phyloP scores from a whole-genome alignment of 495 filamentous ascomycete genomes.

The Penicillium herquei region DNA sequence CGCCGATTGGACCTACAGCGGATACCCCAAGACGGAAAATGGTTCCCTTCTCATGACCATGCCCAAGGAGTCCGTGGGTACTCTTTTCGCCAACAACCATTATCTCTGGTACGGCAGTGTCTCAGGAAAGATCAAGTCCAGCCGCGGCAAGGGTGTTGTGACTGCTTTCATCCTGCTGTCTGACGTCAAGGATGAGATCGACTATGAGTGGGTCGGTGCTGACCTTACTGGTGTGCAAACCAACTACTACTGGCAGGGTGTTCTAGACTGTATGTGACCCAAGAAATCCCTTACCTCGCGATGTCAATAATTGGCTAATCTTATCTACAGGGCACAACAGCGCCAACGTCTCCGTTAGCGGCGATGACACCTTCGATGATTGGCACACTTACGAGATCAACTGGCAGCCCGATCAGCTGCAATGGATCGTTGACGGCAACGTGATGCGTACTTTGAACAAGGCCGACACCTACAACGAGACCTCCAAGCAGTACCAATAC shows the following conservation, averaged over 20 bases:
- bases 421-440: conserved; percentile 81
- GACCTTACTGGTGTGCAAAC: conserved; percentile 78
- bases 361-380: conserved; percentile 68
- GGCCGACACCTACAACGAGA: conserved; percentile 79
- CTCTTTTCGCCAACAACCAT: conserved; percentile 80
- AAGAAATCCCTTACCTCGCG: background rate
- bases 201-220: conserved; percentile 89
- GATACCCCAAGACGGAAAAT: conserved; percentile 61
- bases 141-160: conserved; percentile 81
- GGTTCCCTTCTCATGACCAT: conserved; percentile 77
- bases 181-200: conserved; percentile 97
- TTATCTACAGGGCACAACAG: conserved; percentile 62
- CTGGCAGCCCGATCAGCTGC: conserved; percentile 82
- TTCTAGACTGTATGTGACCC: conserved; percentile 74
- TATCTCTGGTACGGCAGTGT: conserved; percentile 99
- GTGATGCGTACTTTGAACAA: conserved; percentile 70
- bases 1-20: conserved; percentile 86
- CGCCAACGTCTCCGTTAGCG: conserved; percentile 63
- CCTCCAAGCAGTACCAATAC: conserved; percentile 77
- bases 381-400: conserved; percentile 91
- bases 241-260: conserved; percentile 96
- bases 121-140: conserved; percentile 80
- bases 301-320: conserved; percentile 1
- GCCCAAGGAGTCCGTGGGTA: conserved; percentile 75
- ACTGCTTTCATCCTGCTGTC: conserved; percentile 93